These are phyloP conservation scores for Corrigiola litoralis DNA, from an alignment of 179 eudicot genomes.

Conservation along the genomic window DNA sequence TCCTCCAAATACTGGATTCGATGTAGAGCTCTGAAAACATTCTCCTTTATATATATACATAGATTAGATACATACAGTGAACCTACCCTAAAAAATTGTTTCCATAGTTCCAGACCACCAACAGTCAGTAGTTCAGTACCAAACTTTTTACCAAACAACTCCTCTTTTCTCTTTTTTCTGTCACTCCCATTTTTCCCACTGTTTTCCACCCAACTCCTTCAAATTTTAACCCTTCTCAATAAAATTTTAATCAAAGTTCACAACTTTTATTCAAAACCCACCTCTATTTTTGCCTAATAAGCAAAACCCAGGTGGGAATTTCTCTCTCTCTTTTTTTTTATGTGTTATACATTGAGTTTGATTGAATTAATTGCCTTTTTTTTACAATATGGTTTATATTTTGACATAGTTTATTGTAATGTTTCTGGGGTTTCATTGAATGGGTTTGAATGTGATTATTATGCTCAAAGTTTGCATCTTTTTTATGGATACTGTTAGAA, in stretches of 20 bases:
- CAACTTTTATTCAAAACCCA: no score
- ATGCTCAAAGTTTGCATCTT: not conserved
- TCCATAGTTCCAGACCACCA: no score
- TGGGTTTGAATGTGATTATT: not conserved
- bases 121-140: no score
- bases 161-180: no score
- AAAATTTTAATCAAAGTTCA: not conserved
- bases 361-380: not conserved
- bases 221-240: not conserved
- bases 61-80: no score
- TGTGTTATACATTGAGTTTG: not conserved
- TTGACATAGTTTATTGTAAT: not conserved
- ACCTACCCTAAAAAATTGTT: no score
- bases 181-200: no score
- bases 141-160: no score
- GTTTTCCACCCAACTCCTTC: no score
- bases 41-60: no score
- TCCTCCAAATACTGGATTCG: no score
- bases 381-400: not conserved
- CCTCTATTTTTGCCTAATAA: not conserved
- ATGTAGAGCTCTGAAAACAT: no score
- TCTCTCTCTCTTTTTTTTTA: not conserved
- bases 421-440: conserved; percentile 1
- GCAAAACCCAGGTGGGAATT: conserved; percentile 5
- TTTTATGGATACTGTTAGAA: not conserved